Base-by-base conservation (phyloP, 805 yeast genomes). In the Huiozyma sinensis region DNA sequence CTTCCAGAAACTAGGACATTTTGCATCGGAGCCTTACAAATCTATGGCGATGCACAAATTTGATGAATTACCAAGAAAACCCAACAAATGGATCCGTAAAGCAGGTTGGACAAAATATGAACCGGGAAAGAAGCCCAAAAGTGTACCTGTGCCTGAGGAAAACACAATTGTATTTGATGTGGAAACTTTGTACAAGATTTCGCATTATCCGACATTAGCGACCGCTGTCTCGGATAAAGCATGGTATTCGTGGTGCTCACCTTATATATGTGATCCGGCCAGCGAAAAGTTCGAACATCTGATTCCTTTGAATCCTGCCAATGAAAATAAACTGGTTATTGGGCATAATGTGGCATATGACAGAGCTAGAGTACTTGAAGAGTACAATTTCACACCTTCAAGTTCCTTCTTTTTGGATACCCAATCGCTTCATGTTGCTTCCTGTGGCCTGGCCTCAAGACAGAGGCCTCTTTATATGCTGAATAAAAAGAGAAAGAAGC, bases 241-340 rank as follows among this genome's bases (percentile, higher is more conserved):
- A 0, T 88, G 97, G 95, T 92, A 89, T 57, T 79, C 81, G 0
- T 92, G 99, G 99, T 79, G 87, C 7, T 87, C 95, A 0, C 98
- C 99, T 0, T 79, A 73, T 58, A 60, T 92, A 17, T 71, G 83
- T 1, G 75, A 73, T 2, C 32, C 37, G 6, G 46, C 45, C 6
- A 33, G 36, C 10, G 65, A 68, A 6, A 52, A 60, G 2, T 55
- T 65, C 13, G 73, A 80, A 30, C 95, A 87, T 52, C 63, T 94
- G 43, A 77, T 94, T 0, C 96, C 97, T 0, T 58, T 90, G 58
- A 77, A 84, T 48, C 68, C 79, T 0, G 59, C 61, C 9, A 57
- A 58, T 2, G 38, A 56, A 7, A 70, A 73, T 6, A 80, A 78
- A 50, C 66, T 92, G 6, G 70, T 92, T 1, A 72, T 94, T 3